phyloP scores from a whole-genome alignment of 768 basidiomycete genomes.

The Mycena capillaripes region DNA sequence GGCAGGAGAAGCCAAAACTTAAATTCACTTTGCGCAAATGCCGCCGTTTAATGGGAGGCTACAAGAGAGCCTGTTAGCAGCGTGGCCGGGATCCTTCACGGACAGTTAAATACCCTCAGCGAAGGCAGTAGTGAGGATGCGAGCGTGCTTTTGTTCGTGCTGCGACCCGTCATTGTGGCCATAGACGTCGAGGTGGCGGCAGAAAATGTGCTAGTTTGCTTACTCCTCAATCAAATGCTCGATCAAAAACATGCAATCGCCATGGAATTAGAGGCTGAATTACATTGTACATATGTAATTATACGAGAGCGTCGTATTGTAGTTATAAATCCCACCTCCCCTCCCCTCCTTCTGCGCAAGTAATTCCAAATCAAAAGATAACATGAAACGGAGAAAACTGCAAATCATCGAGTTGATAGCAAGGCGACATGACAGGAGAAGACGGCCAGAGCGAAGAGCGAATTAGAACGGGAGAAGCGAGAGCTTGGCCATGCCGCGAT shows the following conservation, averaged over 20 bases:
- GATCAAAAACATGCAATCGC: too few relatives aligned
- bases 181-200: neutral
- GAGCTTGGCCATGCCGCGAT: slow-evolving; percentile 11
- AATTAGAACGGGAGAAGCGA: slow-evolving; percentile 36
- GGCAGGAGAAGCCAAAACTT: neutral
- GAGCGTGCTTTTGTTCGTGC: slow-evolving; percentile 31
- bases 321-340: neutral
- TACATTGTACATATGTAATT: slow-evolving; percentile 3
- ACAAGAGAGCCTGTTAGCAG: neutral
- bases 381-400: slow-evolving; percentile 36
- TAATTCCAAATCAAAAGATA: slow-evolving; percentile 18
- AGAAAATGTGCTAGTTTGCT: neutral
- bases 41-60: slow-evolving; percentile 64
- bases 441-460: slow-evolving; percentile 25
- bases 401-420: slow-evolving; percentile 32
- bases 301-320: neutral
- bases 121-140: slow-evolving; percentile 27
- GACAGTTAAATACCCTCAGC: slow-evolving; percentile 5
- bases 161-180: slow-evolving; percentile 3
- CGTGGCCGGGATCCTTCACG: neutral
- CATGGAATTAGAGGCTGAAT: neutral
- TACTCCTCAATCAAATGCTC: too few relatives aligned
- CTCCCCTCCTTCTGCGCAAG: neutral
- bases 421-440: slow-evolving; percentile 28
- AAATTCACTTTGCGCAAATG: slow-evolving; percentile 63